Percentiles rank a stretch among this genome's conserved stretches.
These are phyloP conservation scores for Nakataea oryzae DNA, from an alignment of 2,329 filamentous ascomycete species.

Conservation along the genomic window DNA sequence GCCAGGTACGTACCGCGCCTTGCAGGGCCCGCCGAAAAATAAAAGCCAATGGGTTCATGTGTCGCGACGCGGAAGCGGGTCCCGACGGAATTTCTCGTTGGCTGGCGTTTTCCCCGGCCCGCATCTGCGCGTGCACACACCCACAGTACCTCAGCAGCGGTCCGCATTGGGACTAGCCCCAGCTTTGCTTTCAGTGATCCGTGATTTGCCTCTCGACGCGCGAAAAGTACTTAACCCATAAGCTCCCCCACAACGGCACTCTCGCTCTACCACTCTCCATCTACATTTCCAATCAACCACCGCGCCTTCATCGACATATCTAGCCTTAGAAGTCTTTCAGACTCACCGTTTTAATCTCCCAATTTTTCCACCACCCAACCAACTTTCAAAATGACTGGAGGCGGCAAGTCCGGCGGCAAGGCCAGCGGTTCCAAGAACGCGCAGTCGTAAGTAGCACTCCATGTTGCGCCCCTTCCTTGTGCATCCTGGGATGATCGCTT, in stretches of 20 bases:
- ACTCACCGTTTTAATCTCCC: constrained; percentile 4
- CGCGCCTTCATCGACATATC: constrained; percentile 18
- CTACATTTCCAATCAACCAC: constrained; percentile 10
- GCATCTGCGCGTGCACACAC: background rate
- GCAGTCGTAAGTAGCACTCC: constrained; percentile 71
- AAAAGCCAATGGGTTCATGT: background rate
- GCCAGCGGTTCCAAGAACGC: constrained; percentile 98
- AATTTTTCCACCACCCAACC: constrained; percentile 22
- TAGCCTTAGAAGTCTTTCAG: constrained; percentile 11
- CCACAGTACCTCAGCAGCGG: background rate
- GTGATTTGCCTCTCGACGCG: constrained; percentile 29
- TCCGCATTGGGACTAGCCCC: constrained; percentile 20
- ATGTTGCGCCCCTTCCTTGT: background rate
- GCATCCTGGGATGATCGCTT: background rate
- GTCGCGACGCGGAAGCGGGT: background rate
- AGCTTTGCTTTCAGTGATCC: constrained; percentile 30
- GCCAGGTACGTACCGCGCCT: background rate
- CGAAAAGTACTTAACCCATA: constrained; percentile 48
- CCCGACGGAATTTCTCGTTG: background rate
- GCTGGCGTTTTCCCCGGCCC: constrained; percentile 1
- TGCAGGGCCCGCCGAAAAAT: background rate
- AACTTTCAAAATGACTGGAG: constrained; percentile 93
- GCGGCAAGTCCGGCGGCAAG: constrained; percentile 99
- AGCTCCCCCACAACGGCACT: constrained; percentile 29
- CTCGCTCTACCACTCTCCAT: constrained; percentile 21